Evolutionary conservation across 2,329 filamentous ascomycete genomes (phyloP).

Genomic region (Aspergillus hiratsukae): DNA sequence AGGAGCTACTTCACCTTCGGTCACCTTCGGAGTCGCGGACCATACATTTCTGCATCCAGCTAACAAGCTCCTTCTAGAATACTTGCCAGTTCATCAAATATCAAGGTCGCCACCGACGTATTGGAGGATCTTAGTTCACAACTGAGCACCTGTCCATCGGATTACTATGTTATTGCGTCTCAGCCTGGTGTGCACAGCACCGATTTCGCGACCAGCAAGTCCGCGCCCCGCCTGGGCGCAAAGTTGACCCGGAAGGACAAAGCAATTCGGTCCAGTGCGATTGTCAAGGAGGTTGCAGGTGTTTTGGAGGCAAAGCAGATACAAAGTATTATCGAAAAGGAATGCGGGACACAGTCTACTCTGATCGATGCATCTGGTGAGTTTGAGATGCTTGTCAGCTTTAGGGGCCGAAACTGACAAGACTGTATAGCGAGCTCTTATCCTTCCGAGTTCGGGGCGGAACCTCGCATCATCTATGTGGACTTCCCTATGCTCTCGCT

Average conservation of each 20-base stretch:
- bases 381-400: constrained; percentile 13
- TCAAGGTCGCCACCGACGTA: constrained; percentile 43
- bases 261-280: constrained; percentile 51
- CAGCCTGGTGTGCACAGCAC: constrained; percentile 69
- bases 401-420: constrained; percentile 12
- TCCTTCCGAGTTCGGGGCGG: constrained; percentile 30
- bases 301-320: constrained; percentile 43
- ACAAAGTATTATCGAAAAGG: constrained; percentile 39
- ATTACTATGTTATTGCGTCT: constrained; percentile 70
- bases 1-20: constrained; percentile 4
- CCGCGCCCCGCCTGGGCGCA: constrained; percentile 51
- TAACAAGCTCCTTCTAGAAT: constrained; percentile 31
- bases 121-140: constrained; percentile 39
- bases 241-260: constrained; percentile 47
- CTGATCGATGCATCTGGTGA: constrained; percentile 42
- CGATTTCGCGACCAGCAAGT: constrained; percentile 57
- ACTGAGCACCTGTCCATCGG: constrained; percentile 65
- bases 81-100: constrained; percentile 35
- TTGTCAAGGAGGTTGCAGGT: constrained; percentile 52
- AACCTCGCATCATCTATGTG: constrained; percentile 42
- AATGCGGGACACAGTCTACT: constrained; percentile 45
- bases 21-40: constrained; percentile 3
- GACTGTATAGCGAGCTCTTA: constrained; percentile 35
- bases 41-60: constrained; percentile 10
- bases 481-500: constrained; percentile 42